phyloP scores from a whole-genome alignment of 2,329 filamentous ascomycete genomes.

The Claviceps sp. region DNA sequence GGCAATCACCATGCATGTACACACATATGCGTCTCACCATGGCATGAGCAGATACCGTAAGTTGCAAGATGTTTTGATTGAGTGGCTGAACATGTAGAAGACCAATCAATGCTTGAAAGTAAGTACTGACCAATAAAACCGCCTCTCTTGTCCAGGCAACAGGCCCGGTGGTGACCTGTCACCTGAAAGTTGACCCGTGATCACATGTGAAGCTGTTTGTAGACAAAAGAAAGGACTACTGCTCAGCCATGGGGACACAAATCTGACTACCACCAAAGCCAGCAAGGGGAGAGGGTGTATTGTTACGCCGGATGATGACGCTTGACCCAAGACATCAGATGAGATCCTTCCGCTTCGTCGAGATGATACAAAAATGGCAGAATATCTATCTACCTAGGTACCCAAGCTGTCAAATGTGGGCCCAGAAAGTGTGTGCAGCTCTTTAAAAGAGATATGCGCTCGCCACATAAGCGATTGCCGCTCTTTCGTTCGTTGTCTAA shows the following conservation, averaged over 20 bases:
- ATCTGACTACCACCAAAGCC: not conserved
- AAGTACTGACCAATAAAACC: too few species aligned
- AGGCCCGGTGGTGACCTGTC: not conserved
- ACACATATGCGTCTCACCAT: not conserved
- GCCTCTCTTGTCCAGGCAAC: not conserved
- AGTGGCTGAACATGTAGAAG: too few species aligned
- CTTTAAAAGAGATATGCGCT: not conserved
- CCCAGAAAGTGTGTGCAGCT: not conserved
- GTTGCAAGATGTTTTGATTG: not conserved
- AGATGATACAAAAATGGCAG: not conserved
- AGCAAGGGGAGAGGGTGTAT: not conserved
- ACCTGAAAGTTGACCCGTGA: not conserved
- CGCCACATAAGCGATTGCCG: not conserved
- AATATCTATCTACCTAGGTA: too few species aligned
- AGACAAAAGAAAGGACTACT: not conserved
- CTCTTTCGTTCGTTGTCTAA: not conserved
- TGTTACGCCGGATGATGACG: not conserved
- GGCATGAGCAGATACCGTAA: not conserved
- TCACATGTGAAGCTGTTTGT: not conserved
- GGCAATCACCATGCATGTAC: not conserved
- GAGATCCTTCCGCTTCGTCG: not conserved
- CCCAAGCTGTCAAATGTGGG: not conserved
- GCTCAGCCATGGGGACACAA: not conserved
- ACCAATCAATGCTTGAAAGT: too few species aligned
- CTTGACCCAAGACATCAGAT: not conserved